phyloP scores from a whole-genome alignment of 225 moss, liverwort and hornwort genomes.

The Thuidium tamariscinum region DNA sequence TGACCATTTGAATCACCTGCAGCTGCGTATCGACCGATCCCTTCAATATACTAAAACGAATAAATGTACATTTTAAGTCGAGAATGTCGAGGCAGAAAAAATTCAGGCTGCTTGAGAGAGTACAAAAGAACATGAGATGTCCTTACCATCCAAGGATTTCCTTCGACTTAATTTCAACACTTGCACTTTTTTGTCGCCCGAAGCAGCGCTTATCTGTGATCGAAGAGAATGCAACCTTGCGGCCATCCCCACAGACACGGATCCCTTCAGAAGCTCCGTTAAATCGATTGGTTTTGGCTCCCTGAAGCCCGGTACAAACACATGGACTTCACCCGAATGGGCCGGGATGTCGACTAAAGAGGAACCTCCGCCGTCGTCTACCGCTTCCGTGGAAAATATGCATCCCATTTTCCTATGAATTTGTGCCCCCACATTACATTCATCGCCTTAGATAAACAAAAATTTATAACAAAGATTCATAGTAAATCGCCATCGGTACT shows the following conservation, averaged over 20 bases:
- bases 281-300: conserved; percentile 3
- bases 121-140: background rate
- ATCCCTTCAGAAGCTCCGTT: background rate
- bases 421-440: background rate
- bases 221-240: conserved; percentile 4
- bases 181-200: background rate
- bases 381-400: conserved; percentile 27
- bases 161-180: background rate
- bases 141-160: conserved; percentile 14
- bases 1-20: conserved; percentile 5
- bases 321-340: conserved; percentile 11
- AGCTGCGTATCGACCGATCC: background rate
- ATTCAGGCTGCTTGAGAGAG: background rate
- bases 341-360: background rate
- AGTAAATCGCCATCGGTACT: background rate
- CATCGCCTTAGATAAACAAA: background rate
- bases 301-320: conserved; percentile 27
- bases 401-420: conserved; percentile 36
- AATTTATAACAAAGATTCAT: background rate
- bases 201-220: background rate
- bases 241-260: conserved; percentile 13
- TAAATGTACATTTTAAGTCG: background rate
- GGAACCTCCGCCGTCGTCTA: conserved; percentile 1
- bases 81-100: background rate
- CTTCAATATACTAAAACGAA: background rate